Percentiles rank a stretch among this genome's conserved stretches.
Conservation (phyloP, 306 rosid species). For the Cicer cuneatum region DNA sequence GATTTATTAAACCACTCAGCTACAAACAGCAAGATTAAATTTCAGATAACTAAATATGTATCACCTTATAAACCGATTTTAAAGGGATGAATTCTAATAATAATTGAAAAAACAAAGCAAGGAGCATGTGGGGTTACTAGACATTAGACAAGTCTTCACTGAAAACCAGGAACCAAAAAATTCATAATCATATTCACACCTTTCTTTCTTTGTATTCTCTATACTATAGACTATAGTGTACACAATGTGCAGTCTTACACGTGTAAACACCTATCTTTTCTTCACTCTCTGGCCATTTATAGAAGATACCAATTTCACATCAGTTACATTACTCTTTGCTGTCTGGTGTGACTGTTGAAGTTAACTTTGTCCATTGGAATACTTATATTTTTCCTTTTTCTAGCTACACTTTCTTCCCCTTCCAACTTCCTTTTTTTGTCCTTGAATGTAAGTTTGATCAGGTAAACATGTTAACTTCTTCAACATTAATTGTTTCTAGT, state of each 20-base stretch:
- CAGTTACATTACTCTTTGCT: slow-evolving; percentile 47
- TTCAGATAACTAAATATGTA: too few species aligned
- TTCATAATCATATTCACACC: slow-evolving; percentile 34
- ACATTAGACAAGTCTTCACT: slow-evolving; percentile 58
- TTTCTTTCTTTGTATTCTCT: slow-evolving; percentile 47
- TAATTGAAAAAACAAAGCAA: slow-evolving; percentile 22
- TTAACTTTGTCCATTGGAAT: slow-evolving; percentile 45
- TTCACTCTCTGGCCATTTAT: slow-evolving; percentile 40
- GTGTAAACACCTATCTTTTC: slow-evolving; percentile 56
- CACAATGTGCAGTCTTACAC: slow-evolving; percentile 55
- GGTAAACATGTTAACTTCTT: slow-evolving; percentile 15
- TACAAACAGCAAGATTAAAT: too few species aligned
- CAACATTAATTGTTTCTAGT: slow-evolving; percentile 27
- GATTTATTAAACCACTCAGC: too few species aligned
- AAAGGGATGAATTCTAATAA: neutral
- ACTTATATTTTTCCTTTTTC: slow-evolving; percentile 7
- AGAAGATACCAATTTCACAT: slow-evolving; percentile 46
- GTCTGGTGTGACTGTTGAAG: slow-evolving; percentile 54
- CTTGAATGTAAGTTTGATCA: slow-evolving; percentile 39
- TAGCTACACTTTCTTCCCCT: slow-evolving; percentile 20
- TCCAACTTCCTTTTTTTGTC: neutral
- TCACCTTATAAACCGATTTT: too few species aligned
- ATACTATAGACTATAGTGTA: neutral
- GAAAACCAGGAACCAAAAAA: slow-evolving; percentile 72
- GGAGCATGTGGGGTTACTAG: slow-evolving; percentile 71